Base-by-base conservation (phyloP, 2,329 filamentous ascomycete species). In the Pyricularia grisea region DNA sequence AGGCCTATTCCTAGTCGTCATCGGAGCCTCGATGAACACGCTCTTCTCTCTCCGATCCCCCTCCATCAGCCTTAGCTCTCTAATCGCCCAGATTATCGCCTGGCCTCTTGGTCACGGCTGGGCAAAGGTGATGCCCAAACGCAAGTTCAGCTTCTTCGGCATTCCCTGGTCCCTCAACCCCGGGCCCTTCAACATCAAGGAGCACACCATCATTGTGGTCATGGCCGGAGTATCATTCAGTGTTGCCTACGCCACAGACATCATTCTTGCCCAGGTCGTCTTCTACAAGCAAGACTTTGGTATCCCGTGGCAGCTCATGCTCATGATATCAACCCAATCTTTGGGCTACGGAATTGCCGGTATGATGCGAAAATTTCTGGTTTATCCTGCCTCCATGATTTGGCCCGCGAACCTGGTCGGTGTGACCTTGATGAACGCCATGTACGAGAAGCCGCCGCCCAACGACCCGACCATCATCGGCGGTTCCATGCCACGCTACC, bases 251-350 rank as follows among this genome's bases (percentile, higher is more conserved):
- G 89, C 90, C 0, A 92, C 90, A 0, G 90, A 93, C 72, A 89
- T 92, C 33, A 85, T 93, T 64, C 81, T 92, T 2, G 90, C 90
- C 0, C 90, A 92, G 77, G 79, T 87, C 23, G 84, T 89, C 20
- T 92, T 92, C 73, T 93, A 93, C 75, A 87, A 89, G 75, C 85
- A 91, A 73, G 81, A 88, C 70, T 91, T 91, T 74, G 89, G 89
- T 25, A 82, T 90, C 71, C 72, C 81, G 1, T 92, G 90, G 74
- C 88, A 92, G 76, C 77, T 92, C 33, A 79, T 92, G 20, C 81
- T 91, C 70, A 87, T 86, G 27, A 81, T 92, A 20, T 90, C 87
- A 9, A 90, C 88, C 1, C 90, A 92, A 76, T 89, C 88, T 69
- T 78, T 90, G 12, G 89, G 89, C 0, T 91, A 91, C 73, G 88